Conservation (phyloP, 2,329 filamentous ascomycete genomes). For the Fusarium sp. region DNA sequence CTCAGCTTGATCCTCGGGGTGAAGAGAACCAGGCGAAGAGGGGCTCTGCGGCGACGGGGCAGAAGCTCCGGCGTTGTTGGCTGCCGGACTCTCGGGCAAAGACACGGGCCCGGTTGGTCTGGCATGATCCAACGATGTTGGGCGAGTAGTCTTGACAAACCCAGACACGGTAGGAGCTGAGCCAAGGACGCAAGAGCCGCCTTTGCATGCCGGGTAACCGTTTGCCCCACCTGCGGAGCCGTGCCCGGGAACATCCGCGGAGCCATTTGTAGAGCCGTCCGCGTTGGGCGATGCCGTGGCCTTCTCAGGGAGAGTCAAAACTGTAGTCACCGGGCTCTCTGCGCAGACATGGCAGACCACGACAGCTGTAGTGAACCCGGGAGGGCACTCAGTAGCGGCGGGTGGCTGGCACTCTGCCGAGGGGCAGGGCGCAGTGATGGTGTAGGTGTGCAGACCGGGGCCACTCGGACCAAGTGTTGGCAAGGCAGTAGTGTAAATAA, state of each 20-base stretch:
- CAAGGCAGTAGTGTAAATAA: constrained; percentile 6
- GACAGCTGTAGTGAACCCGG: constrained; percentile 16
- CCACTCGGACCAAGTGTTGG: constrained; percentile 17
- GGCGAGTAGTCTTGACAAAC: not conserved
- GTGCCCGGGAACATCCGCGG: not conserved
- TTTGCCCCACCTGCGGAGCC: not conserved
- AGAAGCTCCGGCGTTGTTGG: not conserved
- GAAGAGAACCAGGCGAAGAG: not conserved
- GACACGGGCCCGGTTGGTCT: not conserved
- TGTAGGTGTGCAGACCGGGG: constrained; percentile 18
- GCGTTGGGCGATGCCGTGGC: constrained; percentile 2
- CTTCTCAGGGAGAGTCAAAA: constrained; percentile 25
- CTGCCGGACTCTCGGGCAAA: not conserved
- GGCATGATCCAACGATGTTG: not conserved
- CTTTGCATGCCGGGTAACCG: not conserved
- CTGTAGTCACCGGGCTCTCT: not conserved
- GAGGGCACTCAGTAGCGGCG: constrained; percentile 3
- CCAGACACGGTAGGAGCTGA: not conserved
- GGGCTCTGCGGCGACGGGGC: not conserved
- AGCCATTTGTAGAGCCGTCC: not conserved
- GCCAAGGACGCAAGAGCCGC: not conserved
- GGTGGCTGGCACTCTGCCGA: constrained; percentile 7
- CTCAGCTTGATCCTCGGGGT: too few relatives aligned
- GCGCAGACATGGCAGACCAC: constrained; percentile 18
- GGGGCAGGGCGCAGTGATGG: constrained; percentile 18